A percentile compares a stretch with the other conserved stretches of the same genome.
Evolutionary conservation across 768 basidiomycete genomes (phyloP).

Genomic region (Clitopilus hobsonii): DNA sequence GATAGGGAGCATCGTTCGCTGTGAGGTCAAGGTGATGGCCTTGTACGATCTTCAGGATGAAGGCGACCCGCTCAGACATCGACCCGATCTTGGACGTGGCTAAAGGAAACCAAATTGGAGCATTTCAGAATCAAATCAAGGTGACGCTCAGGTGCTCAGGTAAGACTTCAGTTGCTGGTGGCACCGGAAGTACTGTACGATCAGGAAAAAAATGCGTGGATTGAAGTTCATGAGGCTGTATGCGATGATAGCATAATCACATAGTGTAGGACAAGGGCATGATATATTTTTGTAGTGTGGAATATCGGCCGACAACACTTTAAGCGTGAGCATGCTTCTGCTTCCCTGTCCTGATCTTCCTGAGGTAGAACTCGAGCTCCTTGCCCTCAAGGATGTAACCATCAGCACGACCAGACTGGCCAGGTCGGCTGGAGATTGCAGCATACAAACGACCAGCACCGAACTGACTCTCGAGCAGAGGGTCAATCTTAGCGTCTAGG

Average conservation of each 20-base stretch:
- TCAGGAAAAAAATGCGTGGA: neutral
- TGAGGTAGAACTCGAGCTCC: slow-evolving; percentile 97
- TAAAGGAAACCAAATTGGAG: no score
- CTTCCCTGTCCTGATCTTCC: slow-evolving; percentile 91
- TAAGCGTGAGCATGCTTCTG: slow-evolving; percentile 81
- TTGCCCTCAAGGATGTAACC: slow-evolving; percentile 98
- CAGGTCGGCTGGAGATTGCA: slow-evolving; percentile 88
- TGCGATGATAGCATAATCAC: neutral
- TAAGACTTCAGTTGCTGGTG: neutral
- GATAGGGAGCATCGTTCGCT: neutral
- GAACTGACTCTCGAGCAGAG: slow-evolving; percentile 85
- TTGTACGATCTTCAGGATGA: no score
- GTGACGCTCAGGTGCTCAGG: neutral
- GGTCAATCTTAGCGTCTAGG: slow-evolving; percentile 86
- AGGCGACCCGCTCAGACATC: no score
- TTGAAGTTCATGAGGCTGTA: neutral
- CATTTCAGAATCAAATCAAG: no score
- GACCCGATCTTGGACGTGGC: no score
- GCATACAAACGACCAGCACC: slow-evolving; percentile 95
- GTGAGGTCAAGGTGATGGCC: no score
- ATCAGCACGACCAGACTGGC: slow-evolving; percentile 94
- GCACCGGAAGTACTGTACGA: neutral
- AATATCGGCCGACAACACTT: slow-evolving; percentile 8
- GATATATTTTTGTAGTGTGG: slow-evolving; percentile 1
- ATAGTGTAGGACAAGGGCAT: slow-evolving; percentile 5